Evolutionary conservation across 1,139 yeast genomes (phyloP).

Genomic region (Pneumocystis wakefieldiae): DNA sequence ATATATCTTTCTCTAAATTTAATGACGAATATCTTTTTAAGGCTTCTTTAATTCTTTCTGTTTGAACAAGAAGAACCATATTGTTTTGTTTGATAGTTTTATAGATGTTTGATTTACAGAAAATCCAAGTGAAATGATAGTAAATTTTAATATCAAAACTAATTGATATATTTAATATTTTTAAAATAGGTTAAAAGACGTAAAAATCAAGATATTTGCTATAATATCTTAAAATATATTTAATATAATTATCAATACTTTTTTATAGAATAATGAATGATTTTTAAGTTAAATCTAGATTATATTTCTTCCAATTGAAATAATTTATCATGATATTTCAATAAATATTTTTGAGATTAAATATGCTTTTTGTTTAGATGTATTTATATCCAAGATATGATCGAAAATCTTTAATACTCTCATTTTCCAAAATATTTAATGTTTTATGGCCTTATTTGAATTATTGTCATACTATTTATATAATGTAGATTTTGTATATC

Average conservation of each 20-base stretch:
- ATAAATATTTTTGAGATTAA: background rate
- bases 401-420: background rate
- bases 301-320: no score
- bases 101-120: no score
- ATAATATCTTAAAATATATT: no score
- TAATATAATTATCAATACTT: no score
- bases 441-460: background rate
- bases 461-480: background rate
- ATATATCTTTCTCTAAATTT: background rate
- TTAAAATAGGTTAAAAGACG: no score
- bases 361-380: background rate
- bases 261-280: no score
- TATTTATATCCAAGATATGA: background rate
- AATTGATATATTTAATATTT: no score
- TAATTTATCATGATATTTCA: no score
- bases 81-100: background rate
- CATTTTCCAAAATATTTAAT: background rate
- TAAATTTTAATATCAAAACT: no score
- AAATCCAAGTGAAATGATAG: no score
- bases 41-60: background rate
- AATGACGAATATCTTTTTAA: background rate
- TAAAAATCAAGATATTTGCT: no score
- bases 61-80: background rate
- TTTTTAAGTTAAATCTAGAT: no score
- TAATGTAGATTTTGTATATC: conserved; percentile 4